Evolutionary conservation across 352 stramenopile genomes (phyloP).

Genomic region (Globisporangium iwayamae): DNA sequence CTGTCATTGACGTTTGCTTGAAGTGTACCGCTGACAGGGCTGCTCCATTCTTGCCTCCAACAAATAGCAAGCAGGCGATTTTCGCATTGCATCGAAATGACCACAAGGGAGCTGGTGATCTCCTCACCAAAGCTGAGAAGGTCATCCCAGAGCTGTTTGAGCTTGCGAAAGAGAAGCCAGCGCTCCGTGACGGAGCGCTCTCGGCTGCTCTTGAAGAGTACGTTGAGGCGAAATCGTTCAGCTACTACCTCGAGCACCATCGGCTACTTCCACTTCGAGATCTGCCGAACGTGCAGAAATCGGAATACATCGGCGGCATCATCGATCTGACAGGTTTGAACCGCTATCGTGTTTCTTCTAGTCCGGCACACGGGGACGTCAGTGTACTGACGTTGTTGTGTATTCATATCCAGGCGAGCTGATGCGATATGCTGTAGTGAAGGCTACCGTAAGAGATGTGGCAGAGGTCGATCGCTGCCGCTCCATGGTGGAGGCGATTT

Average conservation of each 20-base stretch:
- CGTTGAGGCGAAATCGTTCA: slow-evolving; percentile 91
- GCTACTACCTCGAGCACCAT: slow-evolving; percentile 71
- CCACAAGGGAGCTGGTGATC: slow-evolving; percentile 40
- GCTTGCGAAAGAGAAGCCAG: slow-evolving; percentile 79
- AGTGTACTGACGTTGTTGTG: slow-evolving; percentile 22
- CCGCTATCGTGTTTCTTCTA: background rate
- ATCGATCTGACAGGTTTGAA: slow-evolving; percentile 92
- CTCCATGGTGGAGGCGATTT: slow-evolving; percentile 84
- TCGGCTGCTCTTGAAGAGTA: slow-evolving; percentile 92
- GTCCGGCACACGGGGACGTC: background rate
- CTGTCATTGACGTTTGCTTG: background rate
- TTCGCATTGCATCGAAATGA: slow-evolving; percentile 92
- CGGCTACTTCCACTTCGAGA: slow-evolving; percentile 50
- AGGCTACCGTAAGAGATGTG: slow-evolving; percentile 85
- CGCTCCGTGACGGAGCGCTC: slow-evolving; percentile 77
- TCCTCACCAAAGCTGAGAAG: slow-evolving; percentile 51
- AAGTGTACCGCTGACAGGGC: background rate
- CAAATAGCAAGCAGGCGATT: slow-evolving; percentile 91
- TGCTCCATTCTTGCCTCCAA: background rate
- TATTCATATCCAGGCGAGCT: slow-evolving; percentile 73
- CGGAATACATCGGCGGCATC: slow-evolving; percentile 94
- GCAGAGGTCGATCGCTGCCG: slow-evolving; percentile 76
- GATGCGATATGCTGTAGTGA: slow-evolving; percentile 83
- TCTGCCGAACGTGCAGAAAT: slow-evolving; percentile 53
- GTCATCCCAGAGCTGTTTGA: slow-evolving; percentile 75